Evolutionary conservation across 1,139 yeast genomes (phyloP).

Genomic region (Nakaseomyces bracarensis): DNA sequence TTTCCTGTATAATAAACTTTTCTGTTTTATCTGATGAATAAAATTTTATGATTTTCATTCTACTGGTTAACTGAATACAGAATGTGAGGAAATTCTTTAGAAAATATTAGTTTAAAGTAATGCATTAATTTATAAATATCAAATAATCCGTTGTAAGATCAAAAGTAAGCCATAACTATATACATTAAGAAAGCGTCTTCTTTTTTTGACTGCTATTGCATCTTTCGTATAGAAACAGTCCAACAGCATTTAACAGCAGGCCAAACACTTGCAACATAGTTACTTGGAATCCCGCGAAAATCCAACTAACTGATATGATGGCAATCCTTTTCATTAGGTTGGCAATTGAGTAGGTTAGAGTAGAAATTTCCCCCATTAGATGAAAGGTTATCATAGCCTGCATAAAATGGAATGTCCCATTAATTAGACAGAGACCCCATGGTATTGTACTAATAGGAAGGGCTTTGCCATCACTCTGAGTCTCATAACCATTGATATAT

Average conservation of each 20-base stretch:
- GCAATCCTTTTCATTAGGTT: constrained; percentile 82
- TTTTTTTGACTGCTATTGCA: constrained; percentile 16
- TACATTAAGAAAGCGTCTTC: background rate
- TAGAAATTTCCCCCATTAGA: constrained; percentile 79
- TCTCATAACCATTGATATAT: constrained; percentile 10
- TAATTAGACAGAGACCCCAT: constrained; percentile 33
- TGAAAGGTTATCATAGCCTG: constrained; percentile 89
- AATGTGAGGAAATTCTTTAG: too few relatives aligned
- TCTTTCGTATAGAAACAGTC: constrained; percentile 28
- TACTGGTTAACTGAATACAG: too few relatives aligned
- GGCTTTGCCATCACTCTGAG: background rate
- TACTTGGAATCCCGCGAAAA: constrained; percentile 20
- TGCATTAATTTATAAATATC: too few relatives aligned
- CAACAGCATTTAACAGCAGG: constrained; percentile 23
- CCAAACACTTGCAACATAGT: constrained; percentile 24
- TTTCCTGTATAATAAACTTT: too few relatives aligned
- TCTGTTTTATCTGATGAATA: too few relatives aligned
- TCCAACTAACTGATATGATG: constrained; percentile 64
- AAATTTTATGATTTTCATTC: too few relatives aligned
- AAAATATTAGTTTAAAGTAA: too few relatives aligned
- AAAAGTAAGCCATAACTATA: too few relatives aligned
- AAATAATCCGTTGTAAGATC: too few relatives aligned
- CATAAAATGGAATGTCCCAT: constrained; percentile 77
- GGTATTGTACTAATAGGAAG: constrained; percentile 26
- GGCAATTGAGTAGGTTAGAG: constrained; percentile 89